These are phyloP conservation scores for Colletotrichum lentis DNA, from an alignment of 2,329 filamentous ascomycete species.

Conservation along the genomic window DNA sequence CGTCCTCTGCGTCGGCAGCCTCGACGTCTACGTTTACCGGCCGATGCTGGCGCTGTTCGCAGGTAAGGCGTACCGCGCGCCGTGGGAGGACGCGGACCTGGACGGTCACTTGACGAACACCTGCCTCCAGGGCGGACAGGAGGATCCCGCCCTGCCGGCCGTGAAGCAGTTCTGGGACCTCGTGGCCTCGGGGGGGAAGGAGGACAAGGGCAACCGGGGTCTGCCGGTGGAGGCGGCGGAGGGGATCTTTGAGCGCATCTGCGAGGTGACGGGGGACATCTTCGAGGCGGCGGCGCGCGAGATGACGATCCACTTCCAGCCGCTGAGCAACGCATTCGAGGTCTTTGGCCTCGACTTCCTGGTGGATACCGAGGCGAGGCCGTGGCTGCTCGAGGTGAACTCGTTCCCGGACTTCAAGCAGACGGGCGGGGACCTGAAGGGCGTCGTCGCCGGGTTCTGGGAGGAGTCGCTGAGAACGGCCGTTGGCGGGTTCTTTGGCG, in stretches of 20 bases:
- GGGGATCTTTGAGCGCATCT: constrained; percentile 77
- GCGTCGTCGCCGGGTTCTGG: constrained; percentile 79
- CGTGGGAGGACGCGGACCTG: constrained; percentile 64
- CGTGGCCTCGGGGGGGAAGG: constrained; percentile 17
- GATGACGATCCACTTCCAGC: constrained; percentile 92
- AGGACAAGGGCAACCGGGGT: background rate
- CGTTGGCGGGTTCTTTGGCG: constrained; percentile 72
- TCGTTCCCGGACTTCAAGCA: constrained; percentile 96
- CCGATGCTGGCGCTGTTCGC: constrained; percentile 96
- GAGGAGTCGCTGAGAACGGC: constrained; percentile 73
- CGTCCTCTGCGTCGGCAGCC: constrained; percentile 79
- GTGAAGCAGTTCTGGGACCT: constrained; percentile 82
- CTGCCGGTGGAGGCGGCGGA: constrained; percentile 59
- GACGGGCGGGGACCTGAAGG: constrained; percentile 78
- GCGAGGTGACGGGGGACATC: constrained; percentile 73
- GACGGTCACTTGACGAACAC: constrained; percentile 92
- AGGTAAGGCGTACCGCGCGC: constrained; percentile 73
- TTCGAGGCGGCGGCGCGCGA: constrained; percentile 87
- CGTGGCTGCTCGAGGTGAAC: constrained; percentile 90
- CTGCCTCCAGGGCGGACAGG: constrained; percentile 75
- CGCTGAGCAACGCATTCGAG: constrained; percentile 88
- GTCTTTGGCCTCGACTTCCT: constrained; percentile 92
- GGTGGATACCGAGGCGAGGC: constrained; percentile 69
- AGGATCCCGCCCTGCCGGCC: constrained; percentile 60
- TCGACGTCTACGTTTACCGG: constrained; percentile 85